These are phyloP conservation scores for Talaromyces piceae DNA, from an alignment of 2,329 filamentous ascomycete genomes.

Conservation along the genomic window DNA sequence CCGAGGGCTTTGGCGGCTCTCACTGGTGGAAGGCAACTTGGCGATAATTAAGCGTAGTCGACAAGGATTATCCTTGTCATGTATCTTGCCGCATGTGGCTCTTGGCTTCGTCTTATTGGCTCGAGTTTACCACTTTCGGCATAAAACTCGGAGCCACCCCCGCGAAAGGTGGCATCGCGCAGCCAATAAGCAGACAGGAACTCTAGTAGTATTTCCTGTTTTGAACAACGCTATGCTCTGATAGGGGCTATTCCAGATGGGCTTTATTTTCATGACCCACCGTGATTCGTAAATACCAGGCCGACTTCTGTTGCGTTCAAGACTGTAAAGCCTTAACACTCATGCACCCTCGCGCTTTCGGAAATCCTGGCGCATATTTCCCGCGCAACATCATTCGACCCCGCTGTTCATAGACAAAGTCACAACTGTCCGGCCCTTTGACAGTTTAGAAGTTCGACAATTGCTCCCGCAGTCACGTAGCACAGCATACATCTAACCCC, in stretches of 20 bases:
- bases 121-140: neutral
- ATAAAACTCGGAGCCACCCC: neutral
- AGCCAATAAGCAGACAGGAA: neutral
- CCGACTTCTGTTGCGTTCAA: neutral
- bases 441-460: neutral
- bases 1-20: neutral
- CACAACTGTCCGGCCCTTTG: neutral
- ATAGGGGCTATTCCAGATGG: neutral
- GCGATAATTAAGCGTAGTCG: neutral
- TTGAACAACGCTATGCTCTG: neutral
- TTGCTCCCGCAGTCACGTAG: neutral
- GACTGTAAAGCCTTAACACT: no score
- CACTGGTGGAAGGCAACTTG: neutral
- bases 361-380: slow-evolving; percentile 11
- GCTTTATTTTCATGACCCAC: neutral
- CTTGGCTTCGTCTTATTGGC: neutral
- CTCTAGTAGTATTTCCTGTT: neutral
- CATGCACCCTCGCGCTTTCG: neutral
- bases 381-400: slow-evolving; percentile 6
- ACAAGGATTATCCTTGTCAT: neutral
- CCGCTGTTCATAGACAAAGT: neutral
- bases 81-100: neutral
- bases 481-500: neutral
- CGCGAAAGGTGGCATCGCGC: neutral
- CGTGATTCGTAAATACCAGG: neutral